Conservation (phyloP, 1,139 yeast species). For the Neolecta irregularis region DNA sequence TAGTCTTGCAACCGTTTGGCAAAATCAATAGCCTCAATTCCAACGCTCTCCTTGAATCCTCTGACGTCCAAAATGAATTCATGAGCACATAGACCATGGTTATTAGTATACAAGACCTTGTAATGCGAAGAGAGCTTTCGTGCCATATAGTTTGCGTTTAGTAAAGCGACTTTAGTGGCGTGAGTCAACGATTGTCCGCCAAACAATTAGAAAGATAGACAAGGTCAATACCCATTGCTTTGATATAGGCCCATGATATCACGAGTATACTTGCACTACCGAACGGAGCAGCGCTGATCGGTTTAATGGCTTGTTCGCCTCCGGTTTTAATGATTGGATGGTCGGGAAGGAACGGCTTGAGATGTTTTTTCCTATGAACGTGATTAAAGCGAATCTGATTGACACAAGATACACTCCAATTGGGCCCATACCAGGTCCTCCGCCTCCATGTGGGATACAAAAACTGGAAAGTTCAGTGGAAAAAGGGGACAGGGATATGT, state of each 20-base stretch:
- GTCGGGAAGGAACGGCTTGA: constrained; percentile 67
- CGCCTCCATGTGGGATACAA: constrained; percentile 98
- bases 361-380: constrained; percentile 37
- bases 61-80: constrained; percentile 88
- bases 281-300: constrained; percentile 87
- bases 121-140: constrained; percentile 53
- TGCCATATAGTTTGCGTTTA: constrained; percentile 94
- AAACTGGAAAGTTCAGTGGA: constrained; percentile 26
- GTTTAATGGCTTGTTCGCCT: constrained; percentile 40
- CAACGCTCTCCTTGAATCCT: constrained; percentile 55
- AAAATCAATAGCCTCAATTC: constrained; percentile 87
- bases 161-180: constrained; percentile 75
- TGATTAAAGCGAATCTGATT: not conserved
- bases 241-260: constrained; percentile 86
- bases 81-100: constrained; percentile 77
- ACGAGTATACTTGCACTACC: constrained; percentile 92
- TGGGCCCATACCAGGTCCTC: constrained; percentile 99
- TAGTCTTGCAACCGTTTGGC: constrained; percentile 95
- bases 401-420: constrained; percentile 51
- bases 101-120: constrained; percentile 57
- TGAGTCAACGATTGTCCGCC: constrained; percentile 74
- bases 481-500: not conserved
- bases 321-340: constrained; percentile 51
- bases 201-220: not conserved
- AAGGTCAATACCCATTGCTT: constrained; percentile 38